A percentile compares a stretch with the other conserved stretches of the same genome.
These are phyloP conservation scores for Rhodamnia rubescens DNA, from an alignment of 345 rosid species.

Conservation along the genomic window DNA sequence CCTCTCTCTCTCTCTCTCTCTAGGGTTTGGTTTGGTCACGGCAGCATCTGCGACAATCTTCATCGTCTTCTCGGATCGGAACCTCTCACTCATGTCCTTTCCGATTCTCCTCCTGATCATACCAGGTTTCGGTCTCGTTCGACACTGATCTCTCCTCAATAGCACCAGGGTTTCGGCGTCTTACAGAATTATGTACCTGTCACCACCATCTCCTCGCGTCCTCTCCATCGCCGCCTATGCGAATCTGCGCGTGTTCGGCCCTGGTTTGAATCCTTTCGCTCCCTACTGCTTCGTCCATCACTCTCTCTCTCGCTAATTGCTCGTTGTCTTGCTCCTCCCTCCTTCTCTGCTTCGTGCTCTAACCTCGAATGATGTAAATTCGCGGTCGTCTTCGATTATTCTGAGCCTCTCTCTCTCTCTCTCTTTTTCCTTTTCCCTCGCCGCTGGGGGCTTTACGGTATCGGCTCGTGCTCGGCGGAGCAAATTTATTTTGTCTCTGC, in stretches of 20 bases:
- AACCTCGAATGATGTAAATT: constrained; percentile 8
- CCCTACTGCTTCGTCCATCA: constrained; percentile 93
- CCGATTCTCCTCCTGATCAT: background rate
- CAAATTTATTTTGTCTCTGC: background rate
- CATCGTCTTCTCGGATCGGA: background rate
- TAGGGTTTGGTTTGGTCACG: constrained; percentile 8
- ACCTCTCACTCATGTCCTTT: background rate
- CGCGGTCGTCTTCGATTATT: background rate
- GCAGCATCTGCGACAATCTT: constrained; percentile 1
- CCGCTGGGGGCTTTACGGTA: background rate
- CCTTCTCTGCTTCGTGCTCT: background rate
- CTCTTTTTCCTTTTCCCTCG: background rate
- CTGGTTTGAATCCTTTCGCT: constrained; percentile 84
- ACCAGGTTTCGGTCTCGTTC: constrained; percentile 3
- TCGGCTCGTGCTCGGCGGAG: background rate
- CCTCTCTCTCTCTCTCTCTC: background rate
- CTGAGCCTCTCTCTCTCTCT: background rate
- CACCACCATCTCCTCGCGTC: constrained; percentile 32
- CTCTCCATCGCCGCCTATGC: constrained; percentile 19
- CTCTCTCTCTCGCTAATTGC: constrained; percentile 15
- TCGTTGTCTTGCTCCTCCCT: constrained; percentile 31
- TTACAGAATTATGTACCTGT: constrained; percentile 34
- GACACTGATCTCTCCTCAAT: background rate
- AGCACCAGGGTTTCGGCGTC: constrained; percentile 6
- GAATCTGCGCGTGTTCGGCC: constrained; percentile 79